A percentile compares a stretch with the other conserved stretches of the same genome.
These are phyloP conservation scores for Metschnikowia similis DNA, from an alignment of 805 yeast genomes.

Conservation along the genomic window DNA sequence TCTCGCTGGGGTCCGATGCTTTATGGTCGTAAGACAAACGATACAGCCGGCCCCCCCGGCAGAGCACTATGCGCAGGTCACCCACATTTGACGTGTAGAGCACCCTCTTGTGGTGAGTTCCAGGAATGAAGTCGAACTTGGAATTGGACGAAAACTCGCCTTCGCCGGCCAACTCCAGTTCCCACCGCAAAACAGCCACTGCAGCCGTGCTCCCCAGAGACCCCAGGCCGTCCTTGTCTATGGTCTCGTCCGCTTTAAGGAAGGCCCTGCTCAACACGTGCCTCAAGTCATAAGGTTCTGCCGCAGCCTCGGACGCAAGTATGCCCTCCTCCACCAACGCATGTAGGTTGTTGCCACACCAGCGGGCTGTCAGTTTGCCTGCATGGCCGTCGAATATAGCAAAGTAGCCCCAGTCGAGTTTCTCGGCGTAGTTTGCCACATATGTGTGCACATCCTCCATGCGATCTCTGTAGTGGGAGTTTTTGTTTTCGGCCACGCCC, in stretches of 20 bases:
- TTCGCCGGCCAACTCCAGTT: slow-evolving; percentile 24
- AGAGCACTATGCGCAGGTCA: slow-evolving; percentile 80
- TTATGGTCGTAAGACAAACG: slow-evolving; percentile 91
- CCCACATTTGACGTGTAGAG: slow-evolving; percentile 94
- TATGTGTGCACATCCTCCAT: slow-evolving; percentile 98
- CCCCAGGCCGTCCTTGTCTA: slow-evolving; percentile 57
- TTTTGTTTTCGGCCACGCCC: slow-evolving; percentile 90
- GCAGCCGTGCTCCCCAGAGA: slow-evolving; percentile 94
- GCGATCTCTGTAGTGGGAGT: slow-evolving; percentile 70
- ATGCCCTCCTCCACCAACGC: slow-evolving; percentile 59
- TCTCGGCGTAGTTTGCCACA: slow-evolving; percentile 87
- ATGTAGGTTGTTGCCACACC: slow-evolving; percentile 90
- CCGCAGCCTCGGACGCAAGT: slow-evolving; percentile 19
- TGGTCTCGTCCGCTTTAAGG: slow-evolving; percentile 66
- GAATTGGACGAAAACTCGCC: neutral
- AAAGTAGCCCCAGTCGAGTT: slow-evolving; percentile 90
- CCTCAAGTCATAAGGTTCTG: slow-evolving; percentile 47
- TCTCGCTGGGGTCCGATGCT: slow-evolving; percentile 77
- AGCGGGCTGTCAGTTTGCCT: slow-evolving; percentile 85
- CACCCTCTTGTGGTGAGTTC: slow-evolving; percentile 57
- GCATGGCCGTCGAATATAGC: slow-evolving; percentile 98
- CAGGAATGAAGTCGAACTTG: slow-evolving; percentile 46
- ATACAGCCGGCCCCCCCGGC: slow-evolving; percentile 67
- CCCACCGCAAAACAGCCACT: slow-evolving; percentile 89
- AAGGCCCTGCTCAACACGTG: slow-evolving; percentile 67